These are phyloP conservation scores for Metarhizium humberi DNA, from an alignment of 2,329 filamentous ascomycete genomes.

Conservation along the genomic window DNA sequence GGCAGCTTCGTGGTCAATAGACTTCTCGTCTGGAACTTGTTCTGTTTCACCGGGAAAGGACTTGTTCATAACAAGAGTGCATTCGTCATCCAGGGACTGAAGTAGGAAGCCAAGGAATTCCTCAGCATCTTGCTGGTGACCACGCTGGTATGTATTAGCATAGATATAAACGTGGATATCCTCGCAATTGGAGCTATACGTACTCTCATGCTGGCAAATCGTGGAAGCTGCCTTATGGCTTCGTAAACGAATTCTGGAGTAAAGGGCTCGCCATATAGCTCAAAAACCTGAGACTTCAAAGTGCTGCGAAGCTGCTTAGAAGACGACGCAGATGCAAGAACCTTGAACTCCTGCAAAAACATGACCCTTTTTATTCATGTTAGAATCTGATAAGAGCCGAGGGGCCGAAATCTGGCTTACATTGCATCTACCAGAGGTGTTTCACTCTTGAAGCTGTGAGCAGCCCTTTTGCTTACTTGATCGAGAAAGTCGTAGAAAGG, in stretches of 20 bases:
- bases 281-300: constrained; percentile 74
- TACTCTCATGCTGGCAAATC: constrained; percentile 88
- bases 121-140: constrained; percentile 95
- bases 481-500: constrained; percentile 94
- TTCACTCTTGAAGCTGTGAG: constrained; percentile 89
- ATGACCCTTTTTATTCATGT: constrained; percentile 52
- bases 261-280: constrained; percentile 84
- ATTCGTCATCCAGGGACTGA: constrained; percentile 90
- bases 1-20: constrained; percentile 17
- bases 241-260: constrained; percentile 94
- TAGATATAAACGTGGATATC: too few relatives aligned
- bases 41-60: constrained; percentile 32
- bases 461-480: constrained; percentile 72
- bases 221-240: constrained; percentile 74
- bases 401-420: constrained; percentile 42
- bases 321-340: constrained; percentile 70
- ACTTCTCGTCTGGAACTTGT: constrained; percentile 21
- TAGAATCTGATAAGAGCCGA: neutral
- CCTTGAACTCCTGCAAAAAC: constrained; percentile 87
- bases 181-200: constrained; percentile 20
- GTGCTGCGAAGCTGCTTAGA: constrained; percentile 63
- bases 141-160: constrained; percentile 46
- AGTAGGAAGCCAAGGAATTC: constrained; percentile 92
- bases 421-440: constrained; percentile 91
- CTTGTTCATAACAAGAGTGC: constrained; percentile 58